Percentiles rank a stretch among this genome's conserved stretches.
Evolutionary conservation across 768 basidiomycete species (phyloP).

Genomic region (Mycena albidolilacea): DNA sequence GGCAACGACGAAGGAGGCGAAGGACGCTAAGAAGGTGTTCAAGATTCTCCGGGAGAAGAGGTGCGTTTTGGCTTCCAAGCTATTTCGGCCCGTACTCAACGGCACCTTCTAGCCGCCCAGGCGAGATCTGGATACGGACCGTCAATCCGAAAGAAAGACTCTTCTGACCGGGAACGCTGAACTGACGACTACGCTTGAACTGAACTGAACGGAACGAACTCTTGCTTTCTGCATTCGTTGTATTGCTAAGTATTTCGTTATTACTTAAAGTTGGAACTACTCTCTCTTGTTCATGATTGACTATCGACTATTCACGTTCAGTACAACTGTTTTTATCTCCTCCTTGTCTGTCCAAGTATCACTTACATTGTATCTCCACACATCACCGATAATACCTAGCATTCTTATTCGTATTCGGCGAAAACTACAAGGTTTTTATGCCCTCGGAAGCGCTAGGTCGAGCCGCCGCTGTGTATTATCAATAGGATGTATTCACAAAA

Average conservation of each 20-base stretch:
- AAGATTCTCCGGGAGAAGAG: constrained; percentile 85
- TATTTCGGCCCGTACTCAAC: constrained; percentile 26
- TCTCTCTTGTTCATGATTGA: constrained; percentile 17
- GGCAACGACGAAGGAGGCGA: constrained; percentile 54
- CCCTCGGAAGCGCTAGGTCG: too few species aligned
- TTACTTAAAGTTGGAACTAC: constrained; percentile 14
- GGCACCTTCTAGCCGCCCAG: constrained; percentile 68
- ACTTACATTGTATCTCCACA: constrained; percentile 8
- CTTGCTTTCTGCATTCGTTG: constrained; percentile 25
- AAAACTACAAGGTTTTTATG: background rate
- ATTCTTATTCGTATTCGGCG: background rate
- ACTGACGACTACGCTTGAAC: background rate
- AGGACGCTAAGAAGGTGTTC: constrained; percentile 71
- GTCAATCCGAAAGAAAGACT: constrained; percentile 78
- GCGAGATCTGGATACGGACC: constrained; percentile 79
- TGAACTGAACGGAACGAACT: constrained; percentile 15
- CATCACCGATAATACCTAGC: constrained; percentile 28
- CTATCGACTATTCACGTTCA: background rate
- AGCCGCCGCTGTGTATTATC: too few species aligned
- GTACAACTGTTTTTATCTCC: background rate
- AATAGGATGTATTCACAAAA: too few species aligned
- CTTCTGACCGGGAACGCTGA: constrained; percentile 49
- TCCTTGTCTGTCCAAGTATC: background rate
- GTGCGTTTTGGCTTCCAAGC: constrained; percentile 53
- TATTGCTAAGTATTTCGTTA: constrained; percentile 21